Base-by-base conservation (phyloP, 1,284 basidiomycete species). In the Pisolithus thermaeus region DNA sequence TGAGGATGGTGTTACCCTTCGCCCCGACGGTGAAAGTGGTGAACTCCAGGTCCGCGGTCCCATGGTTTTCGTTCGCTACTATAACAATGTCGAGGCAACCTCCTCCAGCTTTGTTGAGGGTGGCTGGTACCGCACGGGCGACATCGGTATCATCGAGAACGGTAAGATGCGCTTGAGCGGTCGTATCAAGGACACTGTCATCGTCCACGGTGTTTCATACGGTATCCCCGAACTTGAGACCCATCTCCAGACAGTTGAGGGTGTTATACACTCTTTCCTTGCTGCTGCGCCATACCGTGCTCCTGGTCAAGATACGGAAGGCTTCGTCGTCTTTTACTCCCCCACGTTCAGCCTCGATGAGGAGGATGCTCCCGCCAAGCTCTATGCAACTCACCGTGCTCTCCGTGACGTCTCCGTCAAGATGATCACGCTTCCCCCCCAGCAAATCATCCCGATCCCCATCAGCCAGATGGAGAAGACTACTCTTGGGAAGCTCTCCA, bases 151-250 rank as follows among this genome's bases (percentile, higher is more conserved):
- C 40, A 67, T 73, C 46, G 56, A 64, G 18, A 60, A 66, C 4
- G 72, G 72, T 4, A 66, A 65, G 50, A 59, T 76, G 51, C 62
- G 72, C 44, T 57, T 76, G 7, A 66, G 70, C 43, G 73, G 74
- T 3, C 66, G 73, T 47, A 72, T 73, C 55, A 76, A 76, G 62
- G 74, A 74, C 47, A 70, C 63, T 35, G 65, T 75, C 54, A 75
- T 73, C 40, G 71, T 74, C n/a, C 73, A 75, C 42, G 75, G 73
- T 39, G 69, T 76, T 55, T 76, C 74, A 18, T 69, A 74, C 51
- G 66, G 70, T 35, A 71, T 70, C 23, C 64, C 67, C 0, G 74
- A 76, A 47, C 58, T 72, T 22, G 74, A 73, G 56, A 65, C 70
- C 20, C 68, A 73, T 48, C 61, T 75, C 36, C 71, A 75, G 58